phyloP scores from a whole-genome alignment of 2,329 filamentous ascomycete species.

The Monosporascus sp. region DNA sequence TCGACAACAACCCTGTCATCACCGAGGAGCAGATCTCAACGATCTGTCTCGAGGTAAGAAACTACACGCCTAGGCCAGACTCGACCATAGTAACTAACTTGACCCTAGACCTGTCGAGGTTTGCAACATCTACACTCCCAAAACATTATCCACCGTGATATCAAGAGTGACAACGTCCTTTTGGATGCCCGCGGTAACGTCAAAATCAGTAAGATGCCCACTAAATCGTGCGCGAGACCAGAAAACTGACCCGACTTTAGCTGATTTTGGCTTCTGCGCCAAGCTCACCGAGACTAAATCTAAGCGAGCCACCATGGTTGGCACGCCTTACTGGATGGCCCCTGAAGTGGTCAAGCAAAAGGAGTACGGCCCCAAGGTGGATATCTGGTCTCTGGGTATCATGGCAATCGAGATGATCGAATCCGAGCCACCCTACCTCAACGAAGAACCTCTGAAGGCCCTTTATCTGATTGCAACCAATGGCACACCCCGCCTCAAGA shows the following conservation, averaged over 20 bases:
- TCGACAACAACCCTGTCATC: slow-evolving; percentile 93
- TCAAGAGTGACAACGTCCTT: slow-evolving; percentile 98
- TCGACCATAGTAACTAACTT: slow-evolving; percentile 12
- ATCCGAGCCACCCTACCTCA: slow-evolving; percentile 93
- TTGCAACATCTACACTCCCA: slow-evolving; percentile 91
- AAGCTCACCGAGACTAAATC: slow-evolving; percentile 95
- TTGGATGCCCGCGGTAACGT: slow-evolving; percentile 91
- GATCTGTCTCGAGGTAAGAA: slow-evolving; percentile 84
- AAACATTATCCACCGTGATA: slow-evolving; percentile 97
- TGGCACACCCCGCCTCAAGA: slow-evolving; percentile 93
- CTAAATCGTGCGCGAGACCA: neutral
- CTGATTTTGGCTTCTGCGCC: slow-evolving; percentile 98
- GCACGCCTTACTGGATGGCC: slow-evolving; percentile 99
- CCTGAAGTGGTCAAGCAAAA: slow-evolving; percentile 99
- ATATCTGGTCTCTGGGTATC: slow-evolving; percentile 98
- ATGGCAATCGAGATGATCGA: slow-evolving; percentile 99
- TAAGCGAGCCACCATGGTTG: slow-evolving; percentile 98
- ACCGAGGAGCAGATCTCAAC: slow-evolving; percentile 97
- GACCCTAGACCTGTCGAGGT: slow-evolving; percentile 79
- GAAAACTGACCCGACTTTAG: slow-evolving; percentile 44
- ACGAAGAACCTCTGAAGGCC: slow-evolving; percentile 95
- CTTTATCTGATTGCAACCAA: slow-evolving; percentile 97
- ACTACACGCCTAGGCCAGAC: too few relatives aligned
- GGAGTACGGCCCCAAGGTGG: slow-evolving; percentile 96
- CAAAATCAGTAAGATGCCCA: slow-evolving; percentile 73